Evolutionary conservation across 495 filamentous ascomycete species (phyloP).

Genomic region (Annulohypoxylon moriforme): DNA sequence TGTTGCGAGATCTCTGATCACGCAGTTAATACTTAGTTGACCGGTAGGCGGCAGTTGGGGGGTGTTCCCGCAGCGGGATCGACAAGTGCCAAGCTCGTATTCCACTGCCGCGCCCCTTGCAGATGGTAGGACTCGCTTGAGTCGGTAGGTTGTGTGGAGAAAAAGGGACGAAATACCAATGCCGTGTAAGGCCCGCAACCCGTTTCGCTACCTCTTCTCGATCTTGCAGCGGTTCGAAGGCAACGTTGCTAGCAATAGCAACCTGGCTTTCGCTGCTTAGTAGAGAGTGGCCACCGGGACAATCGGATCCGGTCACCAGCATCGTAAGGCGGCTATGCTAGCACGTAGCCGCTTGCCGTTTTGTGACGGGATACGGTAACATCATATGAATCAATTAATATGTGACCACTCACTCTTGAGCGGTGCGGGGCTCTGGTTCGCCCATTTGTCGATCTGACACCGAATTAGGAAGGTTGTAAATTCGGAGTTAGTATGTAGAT

Average conservation of each 20-base stretch:
- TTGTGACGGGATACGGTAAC: constrained; percentile 24
- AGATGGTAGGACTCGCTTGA: constrained; percentile 19
- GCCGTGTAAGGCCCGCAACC: constrained; percentile 10
- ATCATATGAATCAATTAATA: constrained; percentile 7
- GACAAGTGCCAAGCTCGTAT: constrained; percentile 42
- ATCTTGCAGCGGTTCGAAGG: neutral
- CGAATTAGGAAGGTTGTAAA: constrained; percentile 35
- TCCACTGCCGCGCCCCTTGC: constrained; percentile 34
- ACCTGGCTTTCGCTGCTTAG: neutral
- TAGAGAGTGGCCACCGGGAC: constrained; percentile 13
- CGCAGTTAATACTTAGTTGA: neutral
- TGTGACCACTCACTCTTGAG: constrained; percentile 18
- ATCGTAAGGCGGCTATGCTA: constrained; percentile 1
- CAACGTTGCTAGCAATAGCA: neutral
- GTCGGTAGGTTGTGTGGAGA: neutral
- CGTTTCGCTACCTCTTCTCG: neutral
- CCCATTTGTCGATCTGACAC: constrained; percentile 25
- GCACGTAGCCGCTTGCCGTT: constrained; percentile 22
- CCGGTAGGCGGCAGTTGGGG: constrained; percentile 39
- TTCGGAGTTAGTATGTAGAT: constrained; percentile 15
- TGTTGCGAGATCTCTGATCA: constrained; percentile 36
- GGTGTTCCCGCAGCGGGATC: constrained; percentile 28
- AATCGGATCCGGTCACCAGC: constrained; percentile 11
- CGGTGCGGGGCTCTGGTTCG: constrained; percentile 36
- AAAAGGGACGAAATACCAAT: neutral